A percentile compares a stretch with the other conserved stretches of the same genome.
Evolutionary conservation across 192 early-diverging fungal species (phyloP).

Genomic region (Coemansia sp.): DNA sequence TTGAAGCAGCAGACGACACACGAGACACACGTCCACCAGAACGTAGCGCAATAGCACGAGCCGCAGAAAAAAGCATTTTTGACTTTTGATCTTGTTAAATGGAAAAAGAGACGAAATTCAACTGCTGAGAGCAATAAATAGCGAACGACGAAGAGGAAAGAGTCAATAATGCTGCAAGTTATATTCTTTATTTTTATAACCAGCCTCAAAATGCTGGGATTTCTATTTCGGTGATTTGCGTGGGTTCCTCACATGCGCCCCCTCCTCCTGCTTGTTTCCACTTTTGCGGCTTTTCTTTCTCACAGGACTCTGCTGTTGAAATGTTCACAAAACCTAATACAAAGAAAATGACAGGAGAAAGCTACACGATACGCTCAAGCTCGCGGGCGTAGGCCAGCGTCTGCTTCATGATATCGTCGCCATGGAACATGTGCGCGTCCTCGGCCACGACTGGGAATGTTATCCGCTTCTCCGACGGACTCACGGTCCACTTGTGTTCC

Average conservation of each 20-base stretch:
- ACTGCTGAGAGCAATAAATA: too few species aligned
- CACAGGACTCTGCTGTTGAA: too few species aligned
- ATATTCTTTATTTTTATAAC: too few species aligned
- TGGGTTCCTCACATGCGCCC: too few species aligned
- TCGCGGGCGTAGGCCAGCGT: slow-evolving; percentile 88
- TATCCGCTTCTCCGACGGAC: slow-evolving; percentile 76
- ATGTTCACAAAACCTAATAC: background rate
- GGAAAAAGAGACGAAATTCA: background rate
- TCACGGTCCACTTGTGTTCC: slow-evolving; percentile 83
- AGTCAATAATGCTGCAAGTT: too few species aligned
- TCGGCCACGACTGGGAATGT: slow-evolving; percentile 72
- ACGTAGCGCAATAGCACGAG: slow-evolving; percentile 37
- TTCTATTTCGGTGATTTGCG: too few species aligned
- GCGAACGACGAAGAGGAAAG: too few species aligned
- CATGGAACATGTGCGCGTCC: slow-evolving; percentile 71
- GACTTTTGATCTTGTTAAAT: slow-evolving; percentile 11
- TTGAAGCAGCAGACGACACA: slow-evolving; percentile 12
- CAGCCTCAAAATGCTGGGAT: too few species aligned
- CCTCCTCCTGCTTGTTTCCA: too few species aligned
- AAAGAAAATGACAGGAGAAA: background rate
- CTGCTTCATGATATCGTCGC: slow-evolving; percentile 81
- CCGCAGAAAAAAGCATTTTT: slow-evolving; percentile 29
- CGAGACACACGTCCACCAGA: slow-evolving; percentile 17
- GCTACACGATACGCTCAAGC: slow-evolving; percentile 92
- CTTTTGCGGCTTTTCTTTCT: too few species aligned